Percentiles rank a stretch among this genome's conserved stretches.
These are phyloP conservation scores for Kurtzmaniella natalensis DNA, from an alignment of 1,139 yeast species.

Conservation along the genomic window DNA sequence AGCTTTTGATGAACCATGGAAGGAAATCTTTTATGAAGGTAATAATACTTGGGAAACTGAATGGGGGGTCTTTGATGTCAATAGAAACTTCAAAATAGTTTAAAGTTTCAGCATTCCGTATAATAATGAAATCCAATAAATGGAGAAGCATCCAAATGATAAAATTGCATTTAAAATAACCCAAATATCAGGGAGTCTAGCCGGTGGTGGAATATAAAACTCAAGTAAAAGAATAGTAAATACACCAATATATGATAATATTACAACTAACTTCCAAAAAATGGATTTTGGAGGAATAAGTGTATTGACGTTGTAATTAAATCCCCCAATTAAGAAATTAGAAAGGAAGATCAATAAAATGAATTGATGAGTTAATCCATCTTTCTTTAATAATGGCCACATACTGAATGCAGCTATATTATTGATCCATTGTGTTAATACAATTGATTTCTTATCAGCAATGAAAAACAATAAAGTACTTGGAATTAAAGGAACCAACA, in stretches of 20 bases:
- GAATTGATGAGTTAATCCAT: slow-evolving; percentile 71
- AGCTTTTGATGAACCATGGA: slow-evolving; percentile 76
- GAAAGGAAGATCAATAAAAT: slow-evolving; percentile 55
- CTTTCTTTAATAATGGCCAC: slow-evolving; percentile 82
- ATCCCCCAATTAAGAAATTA: slow-evolving; percentile 81
- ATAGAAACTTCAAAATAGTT: slow-evolving; percentile 30
- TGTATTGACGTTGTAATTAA: slow-evolving; percentile 17
- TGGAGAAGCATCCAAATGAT: slow-evolving; percentile 68
- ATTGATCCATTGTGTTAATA: slow-evolving; percentile 82
- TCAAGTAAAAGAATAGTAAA: slow-evolving; percentile 54
- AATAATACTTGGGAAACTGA: slow-evolving; percentile 60
- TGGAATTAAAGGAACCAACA: slow-evolving; percentile 83
- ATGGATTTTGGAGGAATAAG: slow-evolving; percentile 41
- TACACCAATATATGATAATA: slow-evolving; percentile 56
- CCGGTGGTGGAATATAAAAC: slow-evolving; percentile 47
- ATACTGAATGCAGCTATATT: slow-evolving; percentile 81
- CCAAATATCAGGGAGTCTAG: slow-evolving; percentile 77
- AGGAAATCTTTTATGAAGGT: slow-evolving; percentile 44
- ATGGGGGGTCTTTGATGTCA: slow-evolving; percentile 60
- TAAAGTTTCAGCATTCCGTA: slow-evolving; percentile 34
- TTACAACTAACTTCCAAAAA: slow-evolving; percentile 55
- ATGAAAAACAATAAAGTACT: slow-evolving; percentile 63
- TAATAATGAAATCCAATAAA: slow-evolving; percentile 77
- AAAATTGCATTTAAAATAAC: slow-evolving; percentile 68
- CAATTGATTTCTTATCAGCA: slow-evolving; percentile 54